A percentile compares a stretch with the other conserved stretches of the same genome.
Conservation (phyloP, 2,329 filamentous ascomycete genomes). For the Volutella citrinella region DNA sequence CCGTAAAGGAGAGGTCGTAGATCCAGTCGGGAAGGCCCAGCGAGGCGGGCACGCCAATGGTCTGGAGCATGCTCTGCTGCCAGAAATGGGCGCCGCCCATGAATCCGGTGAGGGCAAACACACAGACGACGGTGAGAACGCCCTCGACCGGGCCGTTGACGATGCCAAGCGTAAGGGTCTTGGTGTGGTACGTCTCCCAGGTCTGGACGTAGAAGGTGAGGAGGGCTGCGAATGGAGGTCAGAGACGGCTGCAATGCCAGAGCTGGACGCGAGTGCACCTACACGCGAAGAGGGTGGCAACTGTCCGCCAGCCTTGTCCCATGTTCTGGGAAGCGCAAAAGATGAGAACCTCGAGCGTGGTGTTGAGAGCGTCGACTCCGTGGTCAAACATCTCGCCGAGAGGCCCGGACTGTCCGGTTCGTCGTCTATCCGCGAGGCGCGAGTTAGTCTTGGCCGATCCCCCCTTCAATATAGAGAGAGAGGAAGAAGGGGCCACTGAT, state of each 20-base stretch:
- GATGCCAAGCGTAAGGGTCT: slow-evolving; percentile 87
- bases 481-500: background rate
- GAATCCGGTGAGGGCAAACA: slow-evolving; percentile 81
- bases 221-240: slow-evolving; percentile 52
- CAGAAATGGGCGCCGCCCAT: slow-evolving; percentile 90
- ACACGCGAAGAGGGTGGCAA: slow-evolving; percentile 81
- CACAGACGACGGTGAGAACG: slow-evolving; percentile 74
- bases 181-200: slow-evolving; percentile 99
- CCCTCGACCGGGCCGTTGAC: slow-evolving; percentile 95
- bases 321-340: slow-evolving; percentile 93
- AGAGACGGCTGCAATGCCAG: slow-evolving; percentile 4
- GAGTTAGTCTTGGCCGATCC: slow-evolving; percentile 5
- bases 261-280: slow-evolving; percentile 28
- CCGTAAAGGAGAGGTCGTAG: slow-evolving; percentile 81
- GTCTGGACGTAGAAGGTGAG: slow-evolving; percentile 99
- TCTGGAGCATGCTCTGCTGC: slow-evolving; percentile 76
- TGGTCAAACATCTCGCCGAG: slow-evolving; percentile 97
- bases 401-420: slow-evolving; percentile 88
- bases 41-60: slow-evolving; percentile 64
- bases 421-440: slow-evolving; percentile 51
- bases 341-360: slow-evolving; percentile 85
- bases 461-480: background rate
- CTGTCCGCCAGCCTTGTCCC: slow-evolving; percentile 87
- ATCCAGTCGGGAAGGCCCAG: slow-evolving; percentile 65
- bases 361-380: slow-evolving; percentile 95